Conservation (phyloP, 306 rosid species). For the Vigna nakashimae region DNA sequence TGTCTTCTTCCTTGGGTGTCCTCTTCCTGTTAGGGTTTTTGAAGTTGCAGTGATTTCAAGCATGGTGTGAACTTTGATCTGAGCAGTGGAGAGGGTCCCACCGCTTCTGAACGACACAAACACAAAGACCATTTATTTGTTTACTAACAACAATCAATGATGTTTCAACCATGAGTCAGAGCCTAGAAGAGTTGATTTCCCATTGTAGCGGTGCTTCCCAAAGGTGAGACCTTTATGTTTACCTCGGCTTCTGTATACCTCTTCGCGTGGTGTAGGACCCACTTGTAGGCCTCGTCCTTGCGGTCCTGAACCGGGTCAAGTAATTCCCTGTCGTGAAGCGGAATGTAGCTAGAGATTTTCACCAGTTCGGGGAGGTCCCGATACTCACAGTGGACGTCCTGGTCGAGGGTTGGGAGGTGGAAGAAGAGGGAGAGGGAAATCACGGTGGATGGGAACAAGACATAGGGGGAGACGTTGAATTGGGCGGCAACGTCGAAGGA, state of each 20-base stretch:
- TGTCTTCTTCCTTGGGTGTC: no score
- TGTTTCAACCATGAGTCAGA: no score
- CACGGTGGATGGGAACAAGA: conserved; percentile 73
- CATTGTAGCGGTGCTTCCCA: no score
- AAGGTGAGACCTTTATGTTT: not conserved
- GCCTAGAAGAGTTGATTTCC: no score
- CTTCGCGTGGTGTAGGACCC: conserved; percentile 53
- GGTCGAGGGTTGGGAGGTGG: conserved; percentile 55
- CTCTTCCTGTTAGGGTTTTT: no score
- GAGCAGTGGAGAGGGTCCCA: conserved; percentile 55
- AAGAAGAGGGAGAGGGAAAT: conserved; percentile 55
- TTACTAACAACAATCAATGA: no score
- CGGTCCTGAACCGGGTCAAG: conserved; percentile 80
- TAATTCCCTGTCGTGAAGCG: conserved; percentile 58
- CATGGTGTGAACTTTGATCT: not conserved
- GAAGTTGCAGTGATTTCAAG: no score
- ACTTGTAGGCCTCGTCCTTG: conserved; percentile 64
- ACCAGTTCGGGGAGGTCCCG: conserved; percentile 57
- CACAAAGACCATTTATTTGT: conserved; percentile 13
- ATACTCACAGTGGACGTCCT: conserved; percentile 54
- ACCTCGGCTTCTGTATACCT: conserved; percentile 67
- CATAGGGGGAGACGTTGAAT: conserved; percentile 48
- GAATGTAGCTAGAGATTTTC: conserved; percentile 62
- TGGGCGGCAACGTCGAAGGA: conserved; percentile 72
- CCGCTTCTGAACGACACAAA: conserved; percentile 66